These are phyloP conservation scores for Apiotrichum siamense DNA, from an alignment of 1,284 basidiomycete species.

Conservation along the genomic window DNA sequence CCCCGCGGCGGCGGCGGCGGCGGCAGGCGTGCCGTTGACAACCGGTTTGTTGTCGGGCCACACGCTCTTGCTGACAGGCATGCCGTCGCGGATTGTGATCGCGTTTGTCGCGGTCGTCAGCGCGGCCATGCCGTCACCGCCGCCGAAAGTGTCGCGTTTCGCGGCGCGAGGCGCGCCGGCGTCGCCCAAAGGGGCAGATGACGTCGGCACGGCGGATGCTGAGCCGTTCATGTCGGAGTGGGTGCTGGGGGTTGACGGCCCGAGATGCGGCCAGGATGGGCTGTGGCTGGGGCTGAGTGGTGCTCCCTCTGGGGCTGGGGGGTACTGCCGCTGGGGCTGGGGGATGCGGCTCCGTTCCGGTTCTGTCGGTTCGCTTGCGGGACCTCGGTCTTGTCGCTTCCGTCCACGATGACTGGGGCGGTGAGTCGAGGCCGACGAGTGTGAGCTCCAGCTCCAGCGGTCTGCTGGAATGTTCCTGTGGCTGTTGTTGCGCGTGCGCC, in stretches of 20 bases:
- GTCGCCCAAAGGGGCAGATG: background rate
- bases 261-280: no score
- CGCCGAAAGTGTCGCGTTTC: background rate
- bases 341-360: no score
- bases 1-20: background rate
- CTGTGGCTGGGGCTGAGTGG: no score
- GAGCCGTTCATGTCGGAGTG: background rate
- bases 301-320: no score
- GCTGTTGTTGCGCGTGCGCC: no score
- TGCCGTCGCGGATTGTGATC: background rate
- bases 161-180: background rate
- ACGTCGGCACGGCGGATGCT: background rate
- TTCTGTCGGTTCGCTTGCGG: no score
- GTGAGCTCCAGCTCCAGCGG: slow-evolving; percentile 41
- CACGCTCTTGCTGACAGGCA: background rate
- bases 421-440: slow-evolving; percentile 42
- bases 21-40: background rate
- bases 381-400: background rate
- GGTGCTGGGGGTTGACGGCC: background rate
- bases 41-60: background rate
- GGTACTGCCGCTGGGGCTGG: no score
- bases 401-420: background rate
- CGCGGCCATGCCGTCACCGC: background rate
- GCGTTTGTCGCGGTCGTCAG: background rate
- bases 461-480: slow-evolving; percentile 31